phyloP scores from a whole-genome alignment of 805 yeast genomes.

The Cyberlindnera meyerae region DNA sequence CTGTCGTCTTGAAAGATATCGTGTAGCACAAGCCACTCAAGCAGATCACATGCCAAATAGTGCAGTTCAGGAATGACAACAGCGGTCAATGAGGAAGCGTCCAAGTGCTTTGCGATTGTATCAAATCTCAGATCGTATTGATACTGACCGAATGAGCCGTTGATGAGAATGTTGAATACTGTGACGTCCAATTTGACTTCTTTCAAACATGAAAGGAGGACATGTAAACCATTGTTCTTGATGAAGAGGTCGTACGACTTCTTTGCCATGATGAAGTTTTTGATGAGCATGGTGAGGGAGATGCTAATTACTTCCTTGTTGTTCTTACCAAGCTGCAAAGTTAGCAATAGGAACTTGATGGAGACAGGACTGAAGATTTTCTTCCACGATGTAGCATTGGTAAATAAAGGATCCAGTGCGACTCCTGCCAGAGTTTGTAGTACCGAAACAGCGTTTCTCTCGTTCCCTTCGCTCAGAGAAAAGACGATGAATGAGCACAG shows the following conservation, averaged over 20 bases:
- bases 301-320: slow-evolving; percentile 27
- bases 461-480: slow-evolving; percentile 35
- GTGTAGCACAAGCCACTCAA: slow-evolving; percentile 34
- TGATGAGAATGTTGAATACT: slow-evolving; percentile 33
- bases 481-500: slow-evolving; percentile 48
- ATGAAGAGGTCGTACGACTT: slow-evolving; percentile 45
- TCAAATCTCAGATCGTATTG: slow-evolving; percentile 24
- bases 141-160: slow-evolving; percentile 43
- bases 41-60: slow-evolving; percentile 29
- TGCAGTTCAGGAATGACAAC: slow-evolving; percentile 42
- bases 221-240: slow-evolving; percentile 46
- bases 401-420: slow-evolving; percentile 33
- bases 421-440: slow-evolving; percentile 27
- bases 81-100: slow-evolving; percentile 5
- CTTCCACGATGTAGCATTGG: slow-evolving; percentile 40
- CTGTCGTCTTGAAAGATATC: slow-evolving; percentile 35
- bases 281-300: slow-evolving; percentile 42
- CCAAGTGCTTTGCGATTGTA: slow-evolving; percentile 10
- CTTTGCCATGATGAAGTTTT: slow-evolving; percentile 43
- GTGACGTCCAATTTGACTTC: slow-evolving; percentile 36
- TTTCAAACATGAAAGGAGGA: slow-evolving; percentile 40
- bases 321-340: slow-evolving; percentile 37
- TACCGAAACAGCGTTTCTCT: slow-evolving; percentile 25
- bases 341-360: slow-evolving; percentile 59
- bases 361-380: slow-evolving; percentile 51